Evolutionary conservation across 1,284 basidiomycete genomes (phyloP).

Genomic region (Inonotus obliquus): DNA sequence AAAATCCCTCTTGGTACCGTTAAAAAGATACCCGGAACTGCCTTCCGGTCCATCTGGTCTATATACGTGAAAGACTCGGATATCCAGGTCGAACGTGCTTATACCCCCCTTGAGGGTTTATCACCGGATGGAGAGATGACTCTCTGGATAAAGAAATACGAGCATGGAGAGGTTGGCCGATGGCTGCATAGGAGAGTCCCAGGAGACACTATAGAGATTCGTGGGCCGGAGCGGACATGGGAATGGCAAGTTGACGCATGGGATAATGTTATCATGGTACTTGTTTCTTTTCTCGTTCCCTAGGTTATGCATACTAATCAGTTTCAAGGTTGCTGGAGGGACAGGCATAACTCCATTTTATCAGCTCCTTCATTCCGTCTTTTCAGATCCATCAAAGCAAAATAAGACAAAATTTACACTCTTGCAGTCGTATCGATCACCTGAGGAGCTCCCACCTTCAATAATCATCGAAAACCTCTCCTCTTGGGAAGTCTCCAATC

Average conservation of each 20-base stretch:
- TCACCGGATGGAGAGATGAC: constrained; percentile 57
- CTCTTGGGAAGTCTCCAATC: constrained; percentile 41
- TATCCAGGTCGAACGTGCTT: constrained; percentile 84
- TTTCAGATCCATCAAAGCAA: constrained; percentile 29
- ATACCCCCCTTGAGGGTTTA: constrained; percentile 72
- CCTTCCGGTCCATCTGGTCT: constrained; percentile 56
- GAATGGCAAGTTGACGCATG: constrained; percentile 54
- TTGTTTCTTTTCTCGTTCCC: constrained; percentile 21
- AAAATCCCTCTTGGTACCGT: constrained; percentile 42
- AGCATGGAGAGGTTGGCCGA: constrained; percentile 73
- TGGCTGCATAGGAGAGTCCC: constrained; percentile 71
- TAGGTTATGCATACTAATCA: constrained; percentile 1
- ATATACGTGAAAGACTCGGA: constrained; percentile 82
- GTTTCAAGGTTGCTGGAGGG: constrained; percentile 69
- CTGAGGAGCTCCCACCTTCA: constrained; percentile 61
- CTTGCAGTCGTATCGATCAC: constrained; percentile 60
- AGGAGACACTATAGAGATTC: constrained; percentile 67
- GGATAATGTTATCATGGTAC: constrained; percentile 79
- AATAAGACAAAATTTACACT: constrained; percentile 57
- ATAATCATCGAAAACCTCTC: constrained; percentile 48
- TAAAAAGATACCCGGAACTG: constrained; percentile 27
- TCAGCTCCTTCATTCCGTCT: constrained; percentile 46
- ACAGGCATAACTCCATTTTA: constrained; percentile 81
- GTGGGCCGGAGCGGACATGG: constrained; percentile 77
- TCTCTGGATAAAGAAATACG: constrained; percentile 78